A percentile compares a stretch with the other conserved stretches of the same genome.
Evolutionary conservation across 306 rosid genomes (phyloP).

Genomic region (Potentilla sterilis): DNA sequence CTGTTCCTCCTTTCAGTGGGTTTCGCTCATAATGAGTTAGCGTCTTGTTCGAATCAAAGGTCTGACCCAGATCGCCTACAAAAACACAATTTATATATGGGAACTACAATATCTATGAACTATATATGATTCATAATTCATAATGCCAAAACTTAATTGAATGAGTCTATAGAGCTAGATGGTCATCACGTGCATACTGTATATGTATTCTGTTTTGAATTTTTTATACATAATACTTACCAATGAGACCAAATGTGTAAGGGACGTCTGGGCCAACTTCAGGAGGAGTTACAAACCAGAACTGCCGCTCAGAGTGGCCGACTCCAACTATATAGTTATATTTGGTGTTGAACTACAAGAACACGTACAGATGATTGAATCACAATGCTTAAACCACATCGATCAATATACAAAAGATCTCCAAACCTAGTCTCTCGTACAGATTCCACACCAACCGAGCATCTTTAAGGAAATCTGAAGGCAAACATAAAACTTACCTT

Average conservation of each 20-base stretch:
- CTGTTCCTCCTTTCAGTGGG: conserved; percentile 53
- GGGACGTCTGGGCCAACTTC: conserved; percentile 84
- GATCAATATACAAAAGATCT: neutral
- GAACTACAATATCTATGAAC: neutral
- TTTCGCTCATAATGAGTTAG: conserved; percentile 62
- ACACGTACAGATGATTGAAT: neutral
- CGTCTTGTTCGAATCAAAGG: conserved; percentile 67
- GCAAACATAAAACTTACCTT: conserved; percentile 22
- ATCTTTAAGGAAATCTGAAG: neutral
- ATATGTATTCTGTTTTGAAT: neutral
- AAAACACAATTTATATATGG: neutral
- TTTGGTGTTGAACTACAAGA: conserved; percentile 61
- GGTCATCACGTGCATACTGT: neutral
- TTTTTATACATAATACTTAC: conserved; percentile 24
- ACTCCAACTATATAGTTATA: conserved; percentile 76
- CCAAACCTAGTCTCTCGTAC: neutral
- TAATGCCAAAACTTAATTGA: neutral
- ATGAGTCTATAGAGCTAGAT: neutral
- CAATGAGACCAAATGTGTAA: conserved; percentile 83
- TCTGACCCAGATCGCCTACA: conserved; percentile 87
- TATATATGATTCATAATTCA: neutral
- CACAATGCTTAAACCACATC: neutral
- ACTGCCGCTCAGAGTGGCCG: conserved; percentile 50
- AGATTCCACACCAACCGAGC: neutral
- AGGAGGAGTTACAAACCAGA: conserved; percentile 87